Base-by-base conservation (phyloP, 2,329 filamentous ascomycete genomes). In the Immersiporthe knoxdaviesiana region DNA sequence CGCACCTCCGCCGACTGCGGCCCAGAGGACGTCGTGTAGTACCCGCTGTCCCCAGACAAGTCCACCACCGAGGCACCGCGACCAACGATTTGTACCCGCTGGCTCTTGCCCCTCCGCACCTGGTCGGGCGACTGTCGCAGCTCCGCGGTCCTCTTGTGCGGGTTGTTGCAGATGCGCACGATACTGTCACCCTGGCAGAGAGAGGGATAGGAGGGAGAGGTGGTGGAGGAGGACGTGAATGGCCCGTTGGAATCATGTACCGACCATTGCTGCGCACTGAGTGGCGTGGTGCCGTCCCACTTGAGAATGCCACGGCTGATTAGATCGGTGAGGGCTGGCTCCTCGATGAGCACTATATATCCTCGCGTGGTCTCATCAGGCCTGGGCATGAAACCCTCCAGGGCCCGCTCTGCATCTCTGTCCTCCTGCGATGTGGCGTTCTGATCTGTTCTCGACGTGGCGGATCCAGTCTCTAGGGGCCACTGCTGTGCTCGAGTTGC, bases 31-130 rank as follows among this genome's bases (percentile, higher is more conserved):
- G 59, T 37, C 18, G 67, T 65, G 37, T 39, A 61, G 41, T 71
- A 69, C 10, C 70, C 70, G 30, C 67, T 71, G 62, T 71, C 70
- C 7, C 35, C 7, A 1, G 69, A 66, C 16, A 30, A 35, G 18
- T 44, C 27, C 12, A 6, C 27, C 12, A 6, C 8, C 12, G 24
- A 58, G 44, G 21, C 7, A 5, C n/a, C 18, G 2, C 24, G 52
- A 30, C 52, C 24, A 6, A 41, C 24, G 30, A 71, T 56, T 24
- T 24, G 35, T 8, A 11, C 59, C 52, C 32, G 66, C 35, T 54
- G 63, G 60, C 66, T 68, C 18, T 30, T 47, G 3, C 21, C 12
- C n/a, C 67, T 60, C 30, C 27, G 27, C 16, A 69, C 11, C 27
- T 11, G 35, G 1, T 16, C 41, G 11, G 52, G 24, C 6, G 27